Evolutionary conservation across 1,284 basidiomycete genomes (phyloP), one percentile per base, ranked within the genome.

Genomic region (Hemileia vastatrix): DNA sequence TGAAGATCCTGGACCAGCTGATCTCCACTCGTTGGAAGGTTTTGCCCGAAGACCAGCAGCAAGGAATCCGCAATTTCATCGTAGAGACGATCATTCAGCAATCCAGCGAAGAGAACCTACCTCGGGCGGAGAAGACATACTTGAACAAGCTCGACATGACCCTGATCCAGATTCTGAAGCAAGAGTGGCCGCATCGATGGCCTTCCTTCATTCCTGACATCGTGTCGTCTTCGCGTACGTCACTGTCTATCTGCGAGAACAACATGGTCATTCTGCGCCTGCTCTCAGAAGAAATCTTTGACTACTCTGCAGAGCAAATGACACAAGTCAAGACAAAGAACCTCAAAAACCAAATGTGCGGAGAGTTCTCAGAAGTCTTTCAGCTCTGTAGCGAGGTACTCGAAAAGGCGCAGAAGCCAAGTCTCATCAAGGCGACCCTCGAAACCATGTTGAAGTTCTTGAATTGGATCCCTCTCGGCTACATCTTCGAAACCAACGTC

Each of bases 181-280:
- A 98, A 80, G 95, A 97, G 76, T 98, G 94, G 94, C 94, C 94
- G 21, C 90, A 96, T 76, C 92, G 95, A 73, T 98, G 94, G 94
- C 92, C 94, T 21, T 88, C 84, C 15, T 98, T 98, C 80, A 97
- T 98, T 73, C 86, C 90, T 9, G 95, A 98, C 76, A 89, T 98
- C 61, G 92, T 97, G 65, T 87, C 92, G 67, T 96, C 94, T 6
- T 97, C 93, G 57, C 93, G 94, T 77, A 90, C 90, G 45, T 96
- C 93, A 74, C 83, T 97, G 44, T 87, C 90, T 1, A 83, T 98
- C 31, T 98, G 94, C 81, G 95, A 98, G 78, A 98, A 98, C 82
- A 98, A 98, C 80, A 98, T 98, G 94, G 84, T 92, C 76, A 98
- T 98, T 76, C 82, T 98, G 68, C 90, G 91, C 76, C 82, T 98